phyloP scores from a whole-genome alignment of 2,329 filamentous ascomycete species.

The Endocalyx cinctus region DNA sequence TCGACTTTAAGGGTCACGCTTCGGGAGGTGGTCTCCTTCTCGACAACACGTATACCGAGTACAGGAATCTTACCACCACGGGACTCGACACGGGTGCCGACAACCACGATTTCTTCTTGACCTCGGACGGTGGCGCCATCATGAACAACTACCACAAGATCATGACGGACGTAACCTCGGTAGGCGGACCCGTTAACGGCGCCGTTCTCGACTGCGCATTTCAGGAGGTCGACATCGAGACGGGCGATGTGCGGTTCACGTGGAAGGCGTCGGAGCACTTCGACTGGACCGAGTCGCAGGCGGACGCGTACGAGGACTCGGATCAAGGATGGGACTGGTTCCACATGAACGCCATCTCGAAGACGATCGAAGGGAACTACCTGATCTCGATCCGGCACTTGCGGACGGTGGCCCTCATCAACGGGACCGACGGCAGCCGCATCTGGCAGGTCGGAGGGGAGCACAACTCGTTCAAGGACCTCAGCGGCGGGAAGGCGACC shows the following conservation, averaged over 20 bases:
- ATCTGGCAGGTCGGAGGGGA: conserved; percentile 35
- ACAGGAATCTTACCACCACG: conserved; percentile 33
- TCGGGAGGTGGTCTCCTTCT: conserved; percentile 24
- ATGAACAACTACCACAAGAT: conserved; percentile 37
- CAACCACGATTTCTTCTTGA: conserved; percentile 40
- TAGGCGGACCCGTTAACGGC: conserved; percentile 27
- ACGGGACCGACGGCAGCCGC: conserved; percentile 25
- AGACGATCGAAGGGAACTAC: conserved; percentile 32
- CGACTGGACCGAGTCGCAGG: conserved; percentile 11
- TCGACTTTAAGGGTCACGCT: conserved; percentile 20
- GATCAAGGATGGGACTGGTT: conserved; percentile 30
- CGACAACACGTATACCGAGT: conserved; percentile 31
- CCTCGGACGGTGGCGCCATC: conserved; percentile 34
- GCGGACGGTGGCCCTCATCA: conserved; percentile 25
- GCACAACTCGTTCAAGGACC: conserved; percentile 32
- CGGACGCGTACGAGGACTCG: conserved; percentile 3
- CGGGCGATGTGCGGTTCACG: conserved; percentile 31
- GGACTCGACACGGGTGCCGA: conserved; percentile 31
- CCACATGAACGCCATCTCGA: conserved; percentile 34
- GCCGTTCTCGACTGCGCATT: conserved; percentile 32
- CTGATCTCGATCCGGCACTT: conserved; percentile 32
- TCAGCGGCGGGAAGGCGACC: conserved; percentile 30
- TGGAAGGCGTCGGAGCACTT: conserved; percentile 31
- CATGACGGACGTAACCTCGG: conserved; percentile 22
- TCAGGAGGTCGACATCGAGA: conserved; percentile 33